A percentile compares a stretch with the other conserved stretches of the same genome.
Conservation (phyloP, 176 grass and related monocot species). For the Triticum dicoccoides region DNA sequence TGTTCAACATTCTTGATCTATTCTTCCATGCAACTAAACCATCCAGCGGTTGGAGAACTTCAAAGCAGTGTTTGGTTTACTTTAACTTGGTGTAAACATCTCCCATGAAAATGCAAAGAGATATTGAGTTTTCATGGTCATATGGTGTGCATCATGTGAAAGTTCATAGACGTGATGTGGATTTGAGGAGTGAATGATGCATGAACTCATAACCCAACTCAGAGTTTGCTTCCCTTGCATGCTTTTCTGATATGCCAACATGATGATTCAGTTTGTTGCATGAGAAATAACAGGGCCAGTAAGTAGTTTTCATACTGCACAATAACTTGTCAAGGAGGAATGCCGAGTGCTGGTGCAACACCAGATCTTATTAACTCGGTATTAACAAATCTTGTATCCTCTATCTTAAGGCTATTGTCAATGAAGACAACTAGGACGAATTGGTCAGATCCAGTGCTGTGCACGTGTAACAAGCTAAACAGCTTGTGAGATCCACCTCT, state of each 20-base stretch:
- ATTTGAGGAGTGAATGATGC: constrained; percentile 1
- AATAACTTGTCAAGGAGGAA: constrained; percentile 44
- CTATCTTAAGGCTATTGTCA: constrained; percentile 31
- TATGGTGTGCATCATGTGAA: constrained; percentile 7
- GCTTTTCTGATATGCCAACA: constrained; percentile 6
- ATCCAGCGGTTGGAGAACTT: constrained; percentile 4
- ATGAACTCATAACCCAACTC: constrained; percentile 1
- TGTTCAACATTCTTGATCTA: constrained; percentile 11
- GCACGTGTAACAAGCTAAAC: constrained; percentile 23
- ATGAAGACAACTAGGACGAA: constrained; percentile 47
- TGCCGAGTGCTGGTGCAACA: constrained; percentile 4
- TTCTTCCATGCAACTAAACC: background rate
- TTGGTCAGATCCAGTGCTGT: constrained; percentile 26
- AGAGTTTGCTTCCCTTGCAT: constrained; percentile 4
- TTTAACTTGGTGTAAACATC: background rate
- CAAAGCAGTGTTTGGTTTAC: constrained; percentile 16
- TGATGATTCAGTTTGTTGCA: constrained; percentile 7
- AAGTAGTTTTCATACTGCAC: background rate
- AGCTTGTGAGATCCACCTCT: constrained; percentile 11
- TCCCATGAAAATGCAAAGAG: background rate
- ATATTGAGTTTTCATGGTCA: background rate
- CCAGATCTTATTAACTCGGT: constrained; percentile 18
- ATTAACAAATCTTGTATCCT: constrained; percentile 37
- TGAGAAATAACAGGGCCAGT: background rate
- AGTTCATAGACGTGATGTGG: background rate